Evolutionary conservation across 2,329 filamentous ascomycete species (phyloP).

Genomic region (Penicillium crustosum): DNA sequence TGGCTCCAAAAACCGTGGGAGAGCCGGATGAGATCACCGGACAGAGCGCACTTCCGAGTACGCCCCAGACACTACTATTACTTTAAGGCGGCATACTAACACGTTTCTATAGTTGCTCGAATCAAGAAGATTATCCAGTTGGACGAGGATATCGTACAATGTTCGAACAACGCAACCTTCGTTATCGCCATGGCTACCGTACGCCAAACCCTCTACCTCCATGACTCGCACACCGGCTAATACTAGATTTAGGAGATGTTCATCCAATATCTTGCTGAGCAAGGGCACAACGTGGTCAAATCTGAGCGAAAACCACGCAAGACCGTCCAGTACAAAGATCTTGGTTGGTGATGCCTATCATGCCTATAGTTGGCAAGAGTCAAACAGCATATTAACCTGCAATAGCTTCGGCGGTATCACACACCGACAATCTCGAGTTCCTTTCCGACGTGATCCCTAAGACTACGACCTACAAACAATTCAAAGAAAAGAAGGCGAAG

Average conservation of each 20-base stretch:
- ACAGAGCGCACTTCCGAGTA: constrained; percentile 80
- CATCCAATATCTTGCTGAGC: constrained; percentile 83
- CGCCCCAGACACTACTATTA: constrained; percentile 40
- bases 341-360: constrained; percentile 57
- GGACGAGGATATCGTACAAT: constrained; percentile 80
- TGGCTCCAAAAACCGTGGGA: constrained; percentile 88
- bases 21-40: constrained; percentile 84
- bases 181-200: constrained; percentile 88
- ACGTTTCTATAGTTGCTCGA: constrained; percentile 68
- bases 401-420: constrained; percentile 76
- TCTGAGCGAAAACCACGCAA: constrained; percentile 87
- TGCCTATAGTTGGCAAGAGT: neutral
- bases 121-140: constrained; percentile 93
- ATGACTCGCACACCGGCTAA: constrained; percentile 16
- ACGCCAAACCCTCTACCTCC: constrained; percentile 30
- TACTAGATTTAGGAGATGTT: constrained; percentile 72
- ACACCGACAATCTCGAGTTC: constrained; percentile 93
- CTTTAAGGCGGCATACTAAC: constrained; percentile 8
- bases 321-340: constrained; percentile 93
- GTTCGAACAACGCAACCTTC: constrained; percentile 92
- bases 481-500: constrained; percentile 62
- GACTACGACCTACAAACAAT: constrained; percentile 75
- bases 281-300: constrained; percentile 84
- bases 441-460: constrained; percentile 86
- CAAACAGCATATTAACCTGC: constrained; percentile 10